phyloP scores from a whole-genome alignment of 768 basidiomycete species.

The Phanerochaete carnosa region DNA sequence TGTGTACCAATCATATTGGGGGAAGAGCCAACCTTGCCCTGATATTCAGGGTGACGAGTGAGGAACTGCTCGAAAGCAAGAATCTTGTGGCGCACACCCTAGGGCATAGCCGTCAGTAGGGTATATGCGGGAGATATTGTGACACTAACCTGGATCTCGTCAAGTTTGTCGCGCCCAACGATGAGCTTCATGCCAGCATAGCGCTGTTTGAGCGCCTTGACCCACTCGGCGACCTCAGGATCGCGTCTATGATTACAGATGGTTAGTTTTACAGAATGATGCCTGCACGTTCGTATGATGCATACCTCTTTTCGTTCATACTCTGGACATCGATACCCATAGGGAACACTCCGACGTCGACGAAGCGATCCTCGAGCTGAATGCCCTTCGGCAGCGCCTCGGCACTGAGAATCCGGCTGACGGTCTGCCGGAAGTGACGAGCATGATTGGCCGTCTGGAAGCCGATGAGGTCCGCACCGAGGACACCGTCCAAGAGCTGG shows the following conservation, averaged over 20 bases:
- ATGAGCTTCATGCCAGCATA: constrained; percentile 86
- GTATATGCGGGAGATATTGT: not conserved
- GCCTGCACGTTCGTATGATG: constrained; percentile 4
- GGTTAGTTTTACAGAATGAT: constrained; percentile 6
- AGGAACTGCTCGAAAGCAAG: constrained; percentile 81
- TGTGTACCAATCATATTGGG: not conserved
- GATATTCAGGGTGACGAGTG: constrained; percentile 74
- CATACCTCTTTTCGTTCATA: constrained; percentile 64
- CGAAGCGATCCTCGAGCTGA: constrained; percentile 65
- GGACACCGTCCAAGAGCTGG: constrained; percentile 78
- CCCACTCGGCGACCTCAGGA: constrained; percentile 81
- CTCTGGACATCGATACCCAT: constrained; percentile 84
- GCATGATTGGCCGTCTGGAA: constrained; percentile 89
- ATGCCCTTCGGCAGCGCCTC: constrained; percentile 86
- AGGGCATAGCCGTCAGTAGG: not conserved
- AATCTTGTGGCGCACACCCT: constrained; percentile 69
- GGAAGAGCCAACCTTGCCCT: constrained; percentile 53
- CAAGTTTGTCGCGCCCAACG: constrained; percentile 86
- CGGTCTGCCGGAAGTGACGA: constrained; percentile 83
- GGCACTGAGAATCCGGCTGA: constrained; percentile 71
- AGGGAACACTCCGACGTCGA: constrained; percentile 85
- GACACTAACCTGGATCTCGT: constrained; percentile 63
- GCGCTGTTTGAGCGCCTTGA: constrained; percentile 70
- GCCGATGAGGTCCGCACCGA: constrained; percentile 91
- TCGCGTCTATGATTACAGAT: constrained; percentile 44